Percentiles rank a stretch among this genome's conserved stretches.
These are phyloP conservation scores for Geranium rotundifolium DNA, from an alignment of 345 rosid genomes.

Conservation along the genomic window DNA sequence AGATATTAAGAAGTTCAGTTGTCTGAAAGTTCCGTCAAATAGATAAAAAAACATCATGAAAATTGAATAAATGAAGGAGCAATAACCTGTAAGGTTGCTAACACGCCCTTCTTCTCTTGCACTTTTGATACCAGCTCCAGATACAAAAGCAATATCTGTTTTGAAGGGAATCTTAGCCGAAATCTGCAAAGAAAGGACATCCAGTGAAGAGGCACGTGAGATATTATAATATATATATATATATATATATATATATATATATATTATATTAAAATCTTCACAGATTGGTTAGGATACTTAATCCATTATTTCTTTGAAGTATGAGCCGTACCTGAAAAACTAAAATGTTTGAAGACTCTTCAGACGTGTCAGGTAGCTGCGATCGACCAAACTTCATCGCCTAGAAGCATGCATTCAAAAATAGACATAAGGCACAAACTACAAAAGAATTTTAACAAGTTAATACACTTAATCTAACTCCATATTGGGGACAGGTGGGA, in stretches of 20 bases:
- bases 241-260: too few species aligned
- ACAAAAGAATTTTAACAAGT: constrained; percentile 5
- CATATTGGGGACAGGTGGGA: too few species aligned
- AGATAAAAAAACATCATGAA: constrained; percentile 1
- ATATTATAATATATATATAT: not conserved
- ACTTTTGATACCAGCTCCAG: constrained; percentile 35
- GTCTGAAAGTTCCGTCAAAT: constrained; percentile 3
- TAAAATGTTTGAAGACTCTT: constrained; percentile 48
- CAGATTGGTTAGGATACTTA: constrained; percentile 9
- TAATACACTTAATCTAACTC: too few species aligned
- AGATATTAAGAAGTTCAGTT: constrained; percentile 2
- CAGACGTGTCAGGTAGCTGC: constrained; percentile 53
- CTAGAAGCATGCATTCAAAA: constrained; percentile 22
- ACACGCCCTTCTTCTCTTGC: constrained; percentile 48
- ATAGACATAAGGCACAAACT: constrained; percentile 9
- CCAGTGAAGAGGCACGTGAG: constrained; percentile 6
- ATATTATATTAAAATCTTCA: not conserved
- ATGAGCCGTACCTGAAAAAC: constrained; percentile 63
- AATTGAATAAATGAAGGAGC: constrained; percentile 8
- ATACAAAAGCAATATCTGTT: constrained; percentile 59
- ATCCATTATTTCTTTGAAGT: not conserved
- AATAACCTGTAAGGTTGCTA: constrained; percentile 58
- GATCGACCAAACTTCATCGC: constrained; percentile 30
- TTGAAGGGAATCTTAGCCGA: constrained; percentile 52
- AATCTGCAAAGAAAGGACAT: constrained; percentile 33